Conservation (phyloP, 2,329 filamentous ascomycete genomes). For the Curvularia eragrostidis region DNA sequence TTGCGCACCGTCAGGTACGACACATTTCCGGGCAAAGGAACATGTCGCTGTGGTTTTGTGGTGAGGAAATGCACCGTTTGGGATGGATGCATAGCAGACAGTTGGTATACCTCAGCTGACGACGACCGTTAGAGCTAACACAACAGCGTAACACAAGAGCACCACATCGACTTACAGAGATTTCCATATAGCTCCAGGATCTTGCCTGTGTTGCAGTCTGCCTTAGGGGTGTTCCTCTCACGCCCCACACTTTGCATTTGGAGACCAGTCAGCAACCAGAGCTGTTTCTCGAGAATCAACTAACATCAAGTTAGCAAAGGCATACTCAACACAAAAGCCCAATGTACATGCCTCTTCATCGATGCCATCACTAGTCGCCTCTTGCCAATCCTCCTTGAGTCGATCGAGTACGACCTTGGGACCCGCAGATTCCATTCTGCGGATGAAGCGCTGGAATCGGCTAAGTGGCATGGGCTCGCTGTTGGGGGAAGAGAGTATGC, state of each 20-base stretch:
- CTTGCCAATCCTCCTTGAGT: constrained; percentile 58
- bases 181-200: constrained; percentile 51
- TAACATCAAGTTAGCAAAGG: constrained; percentile 11
- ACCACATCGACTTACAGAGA: constrained; percentile 43
- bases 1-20: constrained; percentile 42
- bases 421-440: constrained; percentile 62
- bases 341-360: constrained; percentile 52
- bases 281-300: constrained; percentile 61
- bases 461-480: constrained; percentile 38
- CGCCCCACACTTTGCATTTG: constrained; percentile 47
- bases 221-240: constrained; percentile 29
- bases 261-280: constrained; percentile 68
- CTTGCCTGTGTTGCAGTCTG: constrained; percentile 41
- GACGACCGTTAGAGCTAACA: constrained; percentile 38
- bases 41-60: constrained; percentile 39
- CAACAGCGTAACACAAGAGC: constrained; percentile 24
- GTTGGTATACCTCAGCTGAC: constrained; percentile 54
- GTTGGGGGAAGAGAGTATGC: constrained; percentile 26
- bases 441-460: constrained; percentile 61
- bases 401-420: constrained; percentile 61
- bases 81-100: constrained; percentile 51
- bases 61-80: constrained; percentile 49
- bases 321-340: too few relatives aligned
- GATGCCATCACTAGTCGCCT: constrained; percentile 50
- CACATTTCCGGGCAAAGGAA: constrained; percentile 46